Conservation (phyloP, 345 rosid genomes). For the Noccaea caerulescens region DNA sequence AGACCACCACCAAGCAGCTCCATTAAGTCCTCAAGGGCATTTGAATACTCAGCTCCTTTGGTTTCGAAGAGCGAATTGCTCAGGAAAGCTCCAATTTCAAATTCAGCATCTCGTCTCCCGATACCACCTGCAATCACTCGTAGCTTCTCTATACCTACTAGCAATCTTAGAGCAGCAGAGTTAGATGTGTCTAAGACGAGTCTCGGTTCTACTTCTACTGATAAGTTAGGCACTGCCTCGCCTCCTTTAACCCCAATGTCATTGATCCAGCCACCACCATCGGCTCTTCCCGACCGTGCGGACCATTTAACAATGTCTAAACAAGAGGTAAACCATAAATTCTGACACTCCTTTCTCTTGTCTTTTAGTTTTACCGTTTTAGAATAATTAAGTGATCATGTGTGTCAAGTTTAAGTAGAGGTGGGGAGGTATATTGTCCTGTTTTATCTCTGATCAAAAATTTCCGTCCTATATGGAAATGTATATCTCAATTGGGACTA, state of each 20-base stretch:
- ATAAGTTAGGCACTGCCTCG: conserved; percentile 54
- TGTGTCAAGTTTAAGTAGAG: no score
- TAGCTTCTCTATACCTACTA: conserved; percentile 87
- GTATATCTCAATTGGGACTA: neutral
- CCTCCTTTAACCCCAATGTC: conserved; percentile 78
- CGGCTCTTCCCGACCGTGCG: conserved; percentile 21
- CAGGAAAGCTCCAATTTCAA: conserved; percentile 46
- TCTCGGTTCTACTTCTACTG: conserved; percentile 36
- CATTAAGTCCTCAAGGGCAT: conserved; percentile 51
- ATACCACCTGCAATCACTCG: conserved; percentile 73
- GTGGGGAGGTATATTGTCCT: no score
- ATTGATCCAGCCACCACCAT: conserved; percentile 42
- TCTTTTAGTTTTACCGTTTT: no score
- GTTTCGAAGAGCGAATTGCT: conserved; percentile 56
- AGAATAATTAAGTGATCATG: no score
- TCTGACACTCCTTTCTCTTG: neutral
- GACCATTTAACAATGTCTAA: conserved; percentile 38
- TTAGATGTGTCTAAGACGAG: conserved; percentile 48
- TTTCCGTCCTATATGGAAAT: no score
- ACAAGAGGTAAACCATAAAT: conserved; percentile 50
- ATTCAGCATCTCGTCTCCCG: conserved; percentile 72
- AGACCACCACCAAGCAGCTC: conserved; percentile 77
- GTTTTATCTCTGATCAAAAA: no score
- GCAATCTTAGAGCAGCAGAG: conserved; percentile 55
- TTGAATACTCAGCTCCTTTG: conserved; percentile 81